Evolutionary conservation across 371 early-diverging fungal genomes (phyloP).

Genomic region (Mortierella sp.): DNA sequence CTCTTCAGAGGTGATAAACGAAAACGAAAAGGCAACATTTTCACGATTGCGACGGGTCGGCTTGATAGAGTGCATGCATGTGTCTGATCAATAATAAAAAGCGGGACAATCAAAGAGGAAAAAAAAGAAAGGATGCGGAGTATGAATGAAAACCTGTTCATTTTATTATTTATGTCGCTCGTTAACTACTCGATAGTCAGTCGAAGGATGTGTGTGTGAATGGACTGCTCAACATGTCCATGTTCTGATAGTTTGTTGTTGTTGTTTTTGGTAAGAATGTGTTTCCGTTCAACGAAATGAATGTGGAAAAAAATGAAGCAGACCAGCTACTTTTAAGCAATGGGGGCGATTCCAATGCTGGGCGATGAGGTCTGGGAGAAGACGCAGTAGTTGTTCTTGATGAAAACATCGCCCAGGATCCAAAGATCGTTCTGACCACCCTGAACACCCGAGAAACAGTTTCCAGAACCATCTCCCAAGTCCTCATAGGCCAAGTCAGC

Average conservation of each 20-base stretch:
- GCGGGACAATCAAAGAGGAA: neutral
- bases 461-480: neutral
- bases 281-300: slow-evolving; percentile 2
- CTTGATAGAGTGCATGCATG: neutral
- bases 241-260: neutral
- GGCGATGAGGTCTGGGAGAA: slow-evolving; percentile 49
- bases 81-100: neutral
- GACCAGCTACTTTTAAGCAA: neutral
- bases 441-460: slow-evolving; percentile 40
- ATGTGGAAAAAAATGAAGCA: neutral
- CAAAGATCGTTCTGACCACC: slow-evolving; percentile 32
- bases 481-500: slow-evolving; percentile 29
- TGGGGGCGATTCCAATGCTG: slow-evolving; percentile 37
- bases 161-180: neutral
- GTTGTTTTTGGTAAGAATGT: neutral
- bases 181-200: neutral
- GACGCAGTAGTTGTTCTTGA: slow-evolving; percentile 65
- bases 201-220: neutral
- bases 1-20: neutral
- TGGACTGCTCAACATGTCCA: neutral
- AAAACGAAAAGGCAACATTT: neutral
- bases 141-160: neutral
- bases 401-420: slow-evolving; percentile 64
- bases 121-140: neutral
- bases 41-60: neutral